phyloP scores from a whole-genome alignment of 768 basidiomycete genomes.

The Serpula lacrymans region DNA sequence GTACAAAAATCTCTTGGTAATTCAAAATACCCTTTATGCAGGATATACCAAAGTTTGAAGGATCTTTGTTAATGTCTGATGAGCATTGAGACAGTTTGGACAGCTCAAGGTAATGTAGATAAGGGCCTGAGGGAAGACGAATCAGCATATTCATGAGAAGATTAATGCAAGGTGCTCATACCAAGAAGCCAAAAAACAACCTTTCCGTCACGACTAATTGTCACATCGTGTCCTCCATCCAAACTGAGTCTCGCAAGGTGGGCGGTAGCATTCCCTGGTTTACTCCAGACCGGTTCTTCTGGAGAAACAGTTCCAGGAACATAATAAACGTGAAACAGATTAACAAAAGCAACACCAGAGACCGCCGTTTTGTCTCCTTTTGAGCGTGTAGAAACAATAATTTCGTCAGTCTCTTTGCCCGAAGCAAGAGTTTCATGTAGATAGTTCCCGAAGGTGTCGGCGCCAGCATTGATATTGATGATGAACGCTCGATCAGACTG shows the following conservation, averaged over 20 bases:
- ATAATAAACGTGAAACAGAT: conserved; percentile 66
- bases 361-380: conserved; percentile 18
- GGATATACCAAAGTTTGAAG: conserved; percentile 53
- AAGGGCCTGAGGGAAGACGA: conserved; percentile 43
- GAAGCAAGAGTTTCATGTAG: conserved; percentile 44
- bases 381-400: conserved; percentile 39
- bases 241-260: conserved; percentile 61
- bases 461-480: conserved; percentile 46
- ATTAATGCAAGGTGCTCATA: conserved; percentile 24
- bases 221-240: conserved; percentile 71
- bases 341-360: conserved; percentile 58
- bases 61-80: conserved; percentile 45
- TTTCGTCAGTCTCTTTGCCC: conserved; percentile 56
- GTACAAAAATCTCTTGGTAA: conserved; percentile 55
- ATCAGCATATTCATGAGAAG: not conserved
- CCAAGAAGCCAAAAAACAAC: conserved; percentile 75
- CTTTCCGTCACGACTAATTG: conserved; percentile 61
- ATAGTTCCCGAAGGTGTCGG: conserved; percentile 47
- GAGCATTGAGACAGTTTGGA: conserved; percentile 49
- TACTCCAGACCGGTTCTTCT: conserved; percentile 58
- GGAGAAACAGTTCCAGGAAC: conserved; percentile 41
- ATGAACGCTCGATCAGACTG: conserved; percentile 46
- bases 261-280: conserved; percentile 62
- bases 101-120: conserved; percentile 59
- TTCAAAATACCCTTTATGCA: conserved; percentile 58